Conservation (phyloP, 768 basidiomycete genomes). For the Mycena rosella region DNA sequence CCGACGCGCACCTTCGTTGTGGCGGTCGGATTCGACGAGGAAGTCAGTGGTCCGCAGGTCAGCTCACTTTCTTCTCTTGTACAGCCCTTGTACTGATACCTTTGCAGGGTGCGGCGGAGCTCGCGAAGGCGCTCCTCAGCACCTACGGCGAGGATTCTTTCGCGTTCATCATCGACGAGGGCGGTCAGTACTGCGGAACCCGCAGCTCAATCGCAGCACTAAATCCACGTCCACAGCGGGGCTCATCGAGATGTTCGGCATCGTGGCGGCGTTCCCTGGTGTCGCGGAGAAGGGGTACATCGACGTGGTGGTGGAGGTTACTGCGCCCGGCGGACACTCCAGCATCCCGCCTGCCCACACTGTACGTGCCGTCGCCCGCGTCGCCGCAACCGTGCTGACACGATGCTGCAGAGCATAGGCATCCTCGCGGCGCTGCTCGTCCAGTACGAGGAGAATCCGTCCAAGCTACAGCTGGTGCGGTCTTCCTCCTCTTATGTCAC, state of each 20-base stretch:
- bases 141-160: conserved; percentile 69
- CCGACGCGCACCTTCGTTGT: conserved; percentile 40
- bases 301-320: conserved; percentile 53
- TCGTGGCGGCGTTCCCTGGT: conserved; percentile 55
- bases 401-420: conserved; percentile 56
- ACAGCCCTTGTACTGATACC: background rate
- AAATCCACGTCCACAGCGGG: conserved; percentile 1
- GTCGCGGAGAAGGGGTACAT: conserved; percentile 67
- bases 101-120: conserved; percentile 54
- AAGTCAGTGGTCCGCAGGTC: conserved; percentile 53
- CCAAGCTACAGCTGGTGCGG: conserved; percentile 40
- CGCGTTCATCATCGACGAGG: conserved; percentile 77
- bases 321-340: conserved; percentile 71
- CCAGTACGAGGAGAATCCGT: conserved; percentile 60
- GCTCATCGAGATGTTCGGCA: conserved; percentile 42
- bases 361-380: background rate
- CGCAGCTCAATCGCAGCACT: background rate
- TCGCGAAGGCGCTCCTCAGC: conserved; percentile 52
- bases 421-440: conserved; percentile 66
- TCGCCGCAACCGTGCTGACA: background rate
- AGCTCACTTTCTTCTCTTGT: background rate
- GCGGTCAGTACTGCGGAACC: conserved; percentile 37
- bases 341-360: conserved; percentile 57
- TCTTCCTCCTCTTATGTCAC: background rate
- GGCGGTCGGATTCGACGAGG: conserved; percentile 66